Evolutionary conservation across 148 eudicot species (phyloP), one percentile per base, ranked within the genome.

Genomic region (Salicornia ramosissima): DNA sequence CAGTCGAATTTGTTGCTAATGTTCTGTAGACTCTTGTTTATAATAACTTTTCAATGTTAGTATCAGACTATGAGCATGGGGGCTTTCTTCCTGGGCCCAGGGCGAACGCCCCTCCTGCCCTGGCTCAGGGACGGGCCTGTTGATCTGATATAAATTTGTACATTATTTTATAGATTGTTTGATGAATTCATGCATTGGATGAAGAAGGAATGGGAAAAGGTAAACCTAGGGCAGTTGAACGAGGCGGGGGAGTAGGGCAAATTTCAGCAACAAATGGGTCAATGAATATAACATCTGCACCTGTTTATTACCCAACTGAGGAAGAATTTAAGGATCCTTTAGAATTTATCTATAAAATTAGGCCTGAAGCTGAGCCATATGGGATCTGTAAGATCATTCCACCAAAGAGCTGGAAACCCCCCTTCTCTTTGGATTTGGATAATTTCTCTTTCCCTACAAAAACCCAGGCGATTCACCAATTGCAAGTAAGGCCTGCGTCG

Each of bases 331-430:
- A 74, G 88, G 99, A 95, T 61, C 97, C 97, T 65, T 83, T 95
- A 63, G 93, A 82, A 71, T 95, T 80, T 78, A 86, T 95, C 65
- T 77, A 80, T 43, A 89, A 89, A 82, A 95, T 95, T 81, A 84
- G 99, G 84, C 83, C 81, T 19, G 97, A 86, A 65, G 97, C 99
- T 34, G 99, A 95, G 75, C 79, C 83, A 0, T 95, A 79, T 79
- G 99, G 99, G 80, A 95, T 95, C 69, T 95, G 99, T 77, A 91
- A 84, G 74, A 86, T 95, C 68, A 87, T 95, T 15, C 99, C 99
- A 5, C 99, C 99, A 0, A 54, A 81, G 77, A 80, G 77, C 56
- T 95, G 99, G 99, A 91, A 95, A 52, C 86, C 99, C 33, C 96
- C 99, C 2, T 95, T 91, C 78, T 87, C 91, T 0, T 80, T 91